A percentile compares a stretch with the other conserved stretches of the same genome.
Conservation (phyloP, 805 yeast species). For the Brettanomyces sp. region DNA sequence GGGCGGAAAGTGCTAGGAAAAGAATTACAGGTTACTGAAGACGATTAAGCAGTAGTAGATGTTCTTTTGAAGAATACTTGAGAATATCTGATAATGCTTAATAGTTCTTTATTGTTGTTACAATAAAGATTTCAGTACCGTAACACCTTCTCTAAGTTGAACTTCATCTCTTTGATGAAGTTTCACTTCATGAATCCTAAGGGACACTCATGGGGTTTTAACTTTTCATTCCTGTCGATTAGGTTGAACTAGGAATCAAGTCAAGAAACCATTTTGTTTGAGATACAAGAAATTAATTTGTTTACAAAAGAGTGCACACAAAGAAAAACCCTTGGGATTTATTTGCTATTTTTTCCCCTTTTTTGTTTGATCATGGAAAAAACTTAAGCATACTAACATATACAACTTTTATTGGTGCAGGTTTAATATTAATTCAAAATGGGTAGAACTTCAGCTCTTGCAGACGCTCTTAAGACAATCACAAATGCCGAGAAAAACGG, state of each 20-base stretch:
- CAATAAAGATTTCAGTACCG: background rate
- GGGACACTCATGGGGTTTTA: constrained; percentile 41
- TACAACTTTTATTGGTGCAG: background rate
- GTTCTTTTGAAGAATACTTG: background rate
- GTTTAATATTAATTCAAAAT: constrained; percentile 33
- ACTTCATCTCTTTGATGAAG: background rate
- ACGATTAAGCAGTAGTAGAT: background rate
- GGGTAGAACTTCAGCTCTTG: constrained; percentile 98
- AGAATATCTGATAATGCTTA: background rate
- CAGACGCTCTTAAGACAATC: constrained; percentile 97
- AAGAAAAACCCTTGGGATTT: too few relatives aligned
- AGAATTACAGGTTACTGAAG: background rate
- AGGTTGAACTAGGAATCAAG: background rate
- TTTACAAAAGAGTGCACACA: too few relatives aligned
- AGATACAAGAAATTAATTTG: too few relatives aligned
- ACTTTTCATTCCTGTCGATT: constrained; percentile 16
- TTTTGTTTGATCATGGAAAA: constrained; percentile 13
- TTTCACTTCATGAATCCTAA: constrained; percentile 33
- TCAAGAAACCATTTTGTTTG: too few relatives aligned
- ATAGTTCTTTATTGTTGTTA: background rate
- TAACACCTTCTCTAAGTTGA: constrained; percentile 1
- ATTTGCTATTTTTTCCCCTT: background rate
- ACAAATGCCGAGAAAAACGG: constrained; percentile 99
- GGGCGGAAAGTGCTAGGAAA: constrained; percentile 1
- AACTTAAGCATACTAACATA: background rate